These are phyloP conservation scores for Luffa aegyptiaca DNA, from an alignment of 306 rosid species.

Conservation along the genomic window DNA sequence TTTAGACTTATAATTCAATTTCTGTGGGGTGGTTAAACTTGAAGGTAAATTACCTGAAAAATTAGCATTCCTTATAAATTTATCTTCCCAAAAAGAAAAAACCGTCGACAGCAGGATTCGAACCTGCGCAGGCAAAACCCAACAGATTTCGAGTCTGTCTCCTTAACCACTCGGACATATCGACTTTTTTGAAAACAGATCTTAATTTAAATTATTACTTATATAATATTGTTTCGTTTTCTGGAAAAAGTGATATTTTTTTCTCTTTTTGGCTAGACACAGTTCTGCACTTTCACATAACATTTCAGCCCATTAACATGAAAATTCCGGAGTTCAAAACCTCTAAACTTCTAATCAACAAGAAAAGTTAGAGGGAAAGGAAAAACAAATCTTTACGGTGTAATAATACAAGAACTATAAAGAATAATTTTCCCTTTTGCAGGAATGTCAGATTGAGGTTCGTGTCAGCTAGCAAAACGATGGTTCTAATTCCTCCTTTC, in stretches of 20 bases:
- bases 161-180: conserved; percentile 13
- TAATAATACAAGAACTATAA: not conserved
- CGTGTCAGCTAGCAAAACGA: not conserved
- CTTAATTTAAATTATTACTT: too few relatives aligned
- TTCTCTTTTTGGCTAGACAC: not conserved
- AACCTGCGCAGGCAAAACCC: conserved; percentile 10
- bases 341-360: not conserved
- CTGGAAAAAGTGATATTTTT: too few relatives aligned
- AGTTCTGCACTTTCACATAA: not conserved
- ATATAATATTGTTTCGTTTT: too few relatives aligned
- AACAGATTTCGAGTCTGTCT: conserved; percentile 11
- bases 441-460: conserved; percentile 1
- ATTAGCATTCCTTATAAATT: too few relatives aligned
- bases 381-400: not conserved
- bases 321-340: not conserved
- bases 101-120: conserved; percentile 10
- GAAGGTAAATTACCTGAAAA: too few relatives aligned
- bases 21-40: too few relatives aligned
- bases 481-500: conserved; percentile 2
- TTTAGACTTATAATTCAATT: too few relatives aligned
- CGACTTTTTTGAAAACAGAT: not conserved
- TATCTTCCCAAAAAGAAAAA: too few relatives aligned
- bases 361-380: not conserved
- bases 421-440: not conserved
- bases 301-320: not conserved